Percentiles rank a stretch among this genome's conserved stretches.
Conservation (phyloP, 805 yeast genomes). For the Komagataella populi region DNA sequence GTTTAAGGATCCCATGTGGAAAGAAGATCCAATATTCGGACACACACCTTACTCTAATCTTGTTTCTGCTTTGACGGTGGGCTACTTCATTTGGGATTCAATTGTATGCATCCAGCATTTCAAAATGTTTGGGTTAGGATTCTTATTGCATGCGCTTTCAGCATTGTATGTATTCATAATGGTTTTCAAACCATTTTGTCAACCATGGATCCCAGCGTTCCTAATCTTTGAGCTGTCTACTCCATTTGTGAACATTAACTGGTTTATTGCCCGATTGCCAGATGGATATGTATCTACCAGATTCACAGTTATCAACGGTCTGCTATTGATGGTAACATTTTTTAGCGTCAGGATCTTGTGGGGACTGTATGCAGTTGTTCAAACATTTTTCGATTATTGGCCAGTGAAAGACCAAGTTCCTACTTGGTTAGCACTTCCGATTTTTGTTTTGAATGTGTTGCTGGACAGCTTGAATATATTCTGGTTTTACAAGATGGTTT, state of each 20-base stretch:
- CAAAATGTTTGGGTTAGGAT: constrained; percentile 67
- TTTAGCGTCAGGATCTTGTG: constrained; percentile 70
- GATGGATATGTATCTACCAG: constrained; percentile 43
- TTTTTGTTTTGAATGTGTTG: constrained; percentile 44
- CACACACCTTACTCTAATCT: constrained; percentile 66
- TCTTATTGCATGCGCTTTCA: constrained; percentile 71
- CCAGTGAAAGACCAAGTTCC: constrained; percentile 28
- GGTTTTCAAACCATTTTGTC: constrained; percentile 59
- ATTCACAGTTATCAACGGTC: constrained; percentile 54
- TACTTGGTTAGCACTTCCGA: constrained; percentile 27
- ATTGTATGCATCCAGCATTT: constrained; percentile 51
- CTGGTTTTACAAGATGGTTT: constrained; percentile 87
- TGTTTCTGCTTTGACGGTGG: constrained; percentile 58
- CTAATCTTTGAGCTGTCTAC: constrained; percentile 80
- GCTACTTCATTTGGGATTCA: constrained; percentile 90
- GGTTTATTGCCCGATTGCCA: constrained; percentile 78
- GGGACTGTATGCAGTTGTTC: constrained; percentile 73
- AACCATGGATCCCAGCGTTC: constrained; percentile 74
- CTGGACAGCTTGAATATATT: constrained; percentile 58
- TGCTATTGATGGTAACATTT: constrained; percentile 53
- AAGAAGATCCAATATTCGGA: constrained; percentile 44
- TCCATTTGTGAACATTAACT: constrained; percentile 88
- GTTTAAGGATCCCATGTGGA: constrained; percentile 39
- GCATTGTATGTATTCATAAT: constrained; percentile 61
- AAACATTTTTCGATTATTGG: constrained; percentile 31